Base-by-base conservation (phyloP, 1,284 basidiomycete genomes). In the Cryptococcus amylolentus region DNA sequence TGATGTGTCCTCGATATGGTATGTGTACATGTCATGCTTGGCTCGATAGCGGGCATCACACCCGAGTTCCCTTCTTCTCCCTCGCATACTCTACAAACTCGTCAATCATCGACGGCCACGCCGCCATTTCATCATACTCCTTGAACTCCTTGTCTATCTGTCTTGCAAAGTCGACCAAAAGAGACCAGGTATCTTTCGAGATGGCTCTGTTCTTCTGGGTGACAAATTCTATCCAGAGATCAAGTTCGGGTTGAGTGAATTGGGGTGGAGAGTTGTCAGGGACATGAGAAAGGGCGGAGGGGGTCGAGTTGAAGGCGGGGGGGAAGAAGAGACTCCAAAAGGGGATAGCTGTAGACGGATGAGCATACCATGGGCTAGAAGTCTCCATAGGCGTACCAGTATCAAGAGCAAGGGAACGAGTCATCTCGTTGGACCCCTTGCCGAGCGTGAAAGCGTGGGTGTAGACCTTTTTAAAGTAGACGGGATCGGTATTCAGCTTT, bases 171-270 rank as follows among this genome's bases (percentile, higher is more conserved):
- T 75, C 72, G 39, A 77, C 64, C 60, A 92, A 90, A 84, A 95
- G 88, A 51, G 82, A 80, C 94, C 94, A 98, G 2, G 91, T 93
- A 79, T 98, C 94, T 78, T 90, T 92, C 77, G 88, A 93, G 39
- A 98, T 83, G 4, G 91, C 91, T 73, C 89, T 90, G 10, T 81
- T 82, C 10, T 85, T 86, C 66, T 84, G 86, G 68, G 84, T 80
- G 42, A 78, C 80, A 73, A 88, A 98, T 40, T 88, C 86, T 67
- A 90, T 85, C 94, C 94, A 98, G 81, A 85, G 83, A 14, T 85
- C 78, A 18, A 85, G 85, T 69, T 92, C 85, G 55, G 83, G 79
- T 37, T 80, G 73, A 48, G 83, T 81, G 84, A 91, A 94, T 9
- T 84, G 85, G 26, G 82, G 81, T 8, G 70, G 66, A 26, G 52